These are phyloP conservation scores for Kitagawia praeruptora DNA, from an alignment of 129 eudicot species.

Conservation along the genomic window DNA sequence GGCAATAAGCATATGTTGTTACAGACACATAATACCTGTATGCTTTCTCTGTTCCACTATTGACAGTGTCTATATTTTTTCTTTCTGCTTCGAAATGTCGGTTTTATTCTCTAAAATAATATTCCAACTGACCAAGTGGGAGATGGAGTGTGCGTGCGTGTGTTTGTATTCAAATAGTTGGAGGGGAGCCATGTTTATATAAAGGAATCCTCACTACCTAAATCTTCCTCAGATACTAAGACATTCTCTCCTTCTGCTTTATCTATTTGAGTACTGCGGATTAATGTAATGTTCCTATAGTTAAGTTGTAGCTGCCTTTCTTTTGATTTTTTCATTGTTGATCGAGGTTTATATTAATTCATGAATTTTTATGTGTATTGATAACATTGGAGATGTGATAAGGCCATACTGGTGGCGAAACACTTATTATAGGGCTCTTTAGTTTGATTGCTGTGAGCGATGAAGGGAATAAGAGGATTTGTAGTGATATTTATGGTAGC, in stretches of 20 bases:
- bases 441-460: background rate
- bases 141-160: background rate
- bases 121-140: slow-evolving; percentile 2
- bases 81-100: background rate
- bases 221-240: background rate
- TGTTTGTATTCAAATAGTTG: background rate
- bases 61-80: background rate
- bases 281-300: background rate
- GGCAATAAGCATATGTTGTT: background rate
- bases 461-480: slow-evolving; percentile 16
- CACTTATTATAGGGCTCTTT: background rate
- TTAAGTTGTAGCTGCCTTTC: background rate
- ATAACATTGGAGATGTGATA: background rate
- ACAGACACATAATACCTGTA: background rate
- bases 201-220: background rate
- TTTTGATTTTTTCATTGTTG: background rate
- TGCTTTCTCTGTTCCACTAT: slow-evolving; percentile 1
- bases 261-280: background rate
- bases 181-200: background rate
- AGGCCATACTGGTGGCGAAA: background rate
- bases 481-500: slow-evolving; percentile 4
- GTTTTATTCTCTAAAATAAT: background rate
- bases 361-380: background rate
- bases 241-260: background rate
- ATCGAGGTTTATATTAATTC: background rate